Evolutionary conservation across 495 filamentous ascomycete species (phyloP).

Genomic region (Neurospora africana): DNA sequence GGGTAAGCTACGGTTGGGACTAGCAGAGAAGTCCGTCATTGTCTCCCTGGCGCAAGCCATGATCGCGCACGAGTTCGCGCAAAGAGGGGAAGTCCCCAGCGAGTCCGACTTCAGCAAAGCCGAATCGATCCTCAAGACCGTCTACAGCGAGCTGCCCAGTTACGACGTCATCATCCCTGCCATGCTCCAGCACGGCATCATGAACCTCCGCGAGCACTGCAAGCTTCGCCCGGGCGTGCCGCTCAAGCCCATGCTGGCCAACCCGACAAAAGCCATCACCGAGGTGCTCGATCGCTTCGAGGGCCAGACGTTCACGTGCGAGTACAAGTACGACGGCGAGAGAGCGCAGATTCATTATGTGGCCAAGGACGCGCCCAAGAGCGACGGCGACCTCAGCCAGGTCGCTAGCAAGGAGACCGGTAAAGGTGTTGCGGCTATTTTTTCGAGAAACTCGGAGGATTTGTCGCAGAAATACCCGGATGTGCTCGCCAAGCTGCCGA

Average conservation of each 20-base stretch:
- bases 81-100: conserved; percentile 55
- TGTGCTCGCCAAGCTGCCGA: conserved; percentile 73
- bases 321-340: conserved; percentile 98
- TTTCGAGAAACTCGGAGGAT: conserved; percentile 94
- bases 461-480: conserved; percentile 96
- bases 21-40: conserved; percentile 87
- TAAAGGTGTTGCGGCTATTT: conserved; percentile 73
- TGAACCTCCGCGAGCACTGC: conserved; percentile 70
- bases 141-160: conserved; percentile 89
- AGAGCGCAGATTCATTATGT: conserved; percentile 96
- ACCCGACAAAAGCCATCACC: conserved; percentile 97
- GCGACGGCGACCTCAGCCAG: conserved; percentile 41
- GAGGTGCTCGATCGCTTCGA: conserved; percentile 97
- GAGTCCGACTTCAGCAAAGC: conserved; percentile 68
- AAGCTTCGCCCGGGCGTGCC: conserved; percentile 90
- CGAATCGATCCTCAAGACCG: conserved; percentile 74
- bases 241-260: conserved; percentile 96
- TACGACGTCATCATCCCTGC: conserved; percentile 92
- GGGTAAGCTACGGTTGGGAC: conserved; percentile 80
- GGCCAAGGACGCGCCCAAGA: conserved; percentile 50
- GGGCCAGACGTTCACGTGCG: conserved; percentile 89
- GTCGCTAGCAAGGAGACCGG: conserved; percentile 41
- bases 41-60: conserved; percentile 82
- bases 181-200: conserved; percentile 77
- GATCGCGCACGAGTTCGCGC: conserved; percentile 64